Conservation (phyloP, 768 basidiomycete genomes). For the Leccinum incarnatum region DNA sequence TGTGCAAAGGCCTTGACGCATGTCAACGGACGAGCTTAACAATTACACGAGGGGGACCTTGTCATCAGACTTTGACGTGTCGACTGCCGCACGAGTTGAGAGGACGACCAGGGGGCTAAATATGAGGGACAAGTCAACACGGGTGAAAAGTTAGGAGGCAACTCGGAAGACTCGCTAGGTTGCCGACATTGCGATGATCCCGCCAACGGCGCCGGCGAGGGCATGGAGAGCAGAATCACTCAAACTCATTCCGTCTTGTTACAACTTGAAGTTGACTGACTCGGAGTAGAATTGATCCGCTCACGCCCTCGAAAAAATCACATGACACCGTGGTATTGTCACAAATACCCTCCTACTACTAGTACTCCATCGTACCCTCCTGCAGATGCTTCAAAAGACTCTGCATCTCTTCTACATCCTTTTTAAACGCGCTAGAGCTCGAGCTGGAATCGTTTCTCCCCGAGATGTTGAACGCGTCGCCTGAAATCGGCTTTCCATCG, state of each 20-base stretch:
- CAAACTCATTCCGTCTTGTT: constrained; percentile 14
- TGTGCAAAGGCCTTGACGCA: constrained; percentile 55
- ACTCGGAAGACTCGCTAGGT: constrained; percentile 61
- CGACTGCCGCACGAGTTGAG: constrained; percentile 91
- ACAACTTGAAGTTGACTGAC: background rate
- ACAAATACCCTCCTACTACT: background rate
- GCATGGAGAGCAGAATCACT: constrained; percentile 85
- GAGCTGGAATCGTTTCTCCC: constrained; percentile 38
- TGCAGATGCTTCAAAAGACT: constrained; percentile 48
- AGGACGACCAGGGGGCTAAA: constrained; percentile 85
- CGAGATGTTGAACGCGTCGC: constrained; percentile 52
- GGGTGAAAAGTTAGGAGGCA: background rate
- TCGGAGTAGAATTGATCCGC: too few relatives aligned
- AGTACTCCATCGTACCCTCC: constrained; percentile 21
- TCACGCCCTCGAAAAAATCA: constrained; percentile 7
- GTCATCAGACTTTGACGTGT: constrained; percentile 65
- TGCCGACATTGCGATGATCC: constrained; percentile 86
- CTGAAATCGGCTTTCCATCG: constrained; percentile 59
- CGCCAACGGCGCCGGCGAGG: constrained; percentile 85
- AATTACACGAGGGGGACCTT: constrained; percentile 48
- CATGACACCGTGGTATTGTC: constrained; percentile 6
- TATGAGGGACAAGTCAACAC: constrained; percentile 1
- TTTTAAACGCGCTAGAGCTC: constrained; percentile 59
- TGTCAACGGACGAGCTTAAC: constrained; percentile 1
- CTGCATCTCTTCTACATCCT: constrained; percentile 75